Evolutionary conservation across 805 yeast genomes (phyloP), one percentile per base, ranked within the genome.

Genomic region (Candida sakaeoensis): DNA sequence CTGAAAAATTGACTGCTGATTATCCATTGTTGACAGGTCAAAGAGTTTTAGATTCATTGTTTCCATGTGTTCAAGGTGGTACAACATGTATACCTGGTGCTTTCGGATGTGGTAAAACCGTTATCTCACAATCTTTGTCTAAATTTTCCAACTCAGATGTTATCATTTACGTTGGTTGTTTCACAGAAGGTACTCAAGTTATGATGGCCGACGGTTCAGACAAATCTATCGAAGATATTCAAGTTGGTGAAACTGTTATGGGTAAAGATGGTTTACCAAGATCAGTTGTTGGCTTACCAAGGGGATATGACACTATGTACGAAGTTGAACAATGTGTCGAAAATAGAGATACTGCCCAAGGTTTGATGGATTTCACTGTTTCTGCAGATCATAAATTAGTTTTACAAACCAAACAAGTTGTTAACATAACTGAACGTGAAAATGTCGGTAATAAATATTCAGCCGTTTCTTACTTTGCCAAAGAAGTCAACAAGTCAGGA

Each of bases 11-110:
- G 48, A 72, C 95, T 45, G 98, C 99, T 31, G 93, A 91, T 68
- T 79, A 85, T 65, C 99, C 99, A 38, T 76, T 93, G 54, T 77
- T 93, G 56, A 93, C 99, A 14, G 99, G 99, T 57, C 99, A 93
- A 75, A 86, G 99, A 77, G 99, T 93, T 37, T 75, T 93, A 65
- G 99, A 93, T 68, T 83, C 99, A 22, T 77, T 93, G 50, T 93
- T 93, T 78, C 99, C 99, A 35, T 85, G 95, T 80, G 99, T 93
- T 54, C 99, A 93, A 75, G 99, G 99, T 72, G 99, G 99, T 74
- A 93, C 99, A 28, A 93, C 99, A 25, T 95, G 99, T 84, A 93
- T 93, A 64, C 99, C 99, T 34, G 99, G 99, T 71, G 99, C 99
- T 48, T 93, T 93, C 57, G 99, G 99, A 49, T 93, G 98, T 70